Percentiles rank a stretch among this genome's conserved stretches.
Evolutionary conservation across 2,329 filamentous ascomycete species (phyloP).

Genomic region (Stagonosporopsis cucurbitacearum): DNA sequence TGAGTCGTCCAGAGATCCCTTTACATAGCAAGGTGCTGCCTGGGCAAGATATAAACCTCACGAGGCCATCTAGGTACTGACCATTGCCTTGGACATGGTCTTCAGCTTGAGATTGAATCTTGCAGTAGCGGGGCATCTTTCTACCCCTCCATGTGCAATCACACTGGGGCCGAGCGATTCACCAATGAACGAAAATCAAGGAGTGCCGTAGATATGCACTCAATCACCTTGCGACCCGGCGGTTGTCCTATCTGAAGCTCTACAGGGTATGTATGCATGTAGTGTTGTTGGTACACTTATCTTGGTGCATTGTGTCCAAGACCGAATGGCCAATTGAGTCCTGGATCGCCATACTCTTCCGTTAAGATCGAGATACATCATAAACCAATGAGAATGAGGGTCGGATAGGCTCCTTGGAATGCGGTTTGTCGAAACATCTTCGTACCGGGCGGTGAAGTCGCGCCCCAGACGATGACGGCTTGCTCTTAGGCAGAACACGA

Average conservation of each 20-base stretch:
- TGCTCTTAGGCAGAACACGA: background rate
- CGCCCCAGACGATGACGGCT: background rate
- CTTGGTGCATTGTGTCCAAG: conserved; percentile 29
- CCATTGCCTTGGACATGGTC: background rate
- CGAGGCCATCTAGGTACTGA: conserved; percentile 14
- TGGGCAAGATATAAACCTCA: background rate
- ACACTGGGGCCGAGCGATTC: conserved; percentile 22
- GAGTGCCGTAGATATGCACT: conserved; percentile 33
- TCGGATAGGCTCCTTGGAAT: conserved; percentile 1
- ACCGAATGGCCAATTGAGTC: conserved; percentile 30
- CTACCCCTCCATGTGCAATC: conserved; percentile 39
- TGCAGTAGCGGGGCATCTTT: conserved; percentile 17
- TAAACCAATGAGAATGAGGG: conserved; percentile 14
- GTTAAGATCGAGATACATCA: conserved; percentile 13
- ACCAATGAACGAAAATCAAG: conserved; percentile 29
- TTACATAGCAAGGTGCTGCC: no score
- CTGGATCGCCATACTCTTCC: background rate
- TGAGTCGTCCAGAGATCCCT: background rate
- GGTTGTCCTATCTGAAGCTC: conserved; percentile 36
- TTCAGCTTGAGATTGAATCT: background rate
- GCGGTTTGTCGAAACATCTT: conserved; percentile 13
- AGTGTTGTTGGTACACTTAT: conserved; percentile 19
- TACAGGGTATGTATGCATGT: conserved; percentile 16
- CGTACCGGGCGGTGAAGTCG: conserved; percentile 14
- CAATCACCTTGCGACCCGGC: conserved; percentile 23